These are phyloP conservation scores for Salix brachista DNA, from an alignment of 345 rosid species.

Conservation along the genomic window DNA sequence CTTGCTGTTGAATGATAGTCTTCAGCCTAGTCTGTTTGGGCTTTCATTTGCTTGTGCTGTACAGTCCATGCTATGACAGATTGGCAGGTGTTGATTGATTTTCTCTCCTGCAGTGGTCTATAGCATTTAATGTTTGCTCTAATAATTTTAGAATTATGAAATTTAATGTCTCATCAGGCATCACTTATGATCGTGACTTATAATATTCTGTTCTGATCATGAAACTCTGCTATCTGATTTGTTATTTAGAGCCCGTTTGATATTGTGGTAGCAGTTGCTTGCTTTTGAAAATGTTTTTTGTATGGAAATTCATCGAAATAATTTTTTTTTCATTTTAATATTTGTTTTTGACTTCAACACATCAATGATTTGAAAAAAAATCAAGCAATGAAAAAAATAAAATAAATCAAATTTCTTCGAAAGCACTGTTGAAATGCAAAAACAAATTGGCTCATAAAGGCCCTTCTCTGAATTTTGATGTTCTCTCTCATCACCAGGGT, in stretches of 20 bases:
- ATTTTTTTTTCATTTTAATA: too few relatives aligned
- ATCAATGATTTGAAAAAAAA: too few relatives aligned
- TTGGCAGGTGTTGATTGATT: background rate
- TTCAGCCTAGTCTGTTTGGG: background rate
- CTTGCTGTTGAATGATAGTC: background rate
- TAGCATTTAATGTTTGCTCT: background rate
- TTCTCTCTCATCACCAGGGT: conserved; percentile 35
- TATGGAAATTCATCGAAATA: too few relatives aligned
- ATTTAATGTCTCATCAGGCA: conserved; percentile 13
- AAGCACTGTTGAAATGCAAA: too few relatives aligned
- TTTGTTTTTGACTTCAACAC: too few relatives aligned
- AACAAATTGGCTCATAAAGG: background rate
- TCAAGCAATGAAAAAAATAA: too few relatives aligned
- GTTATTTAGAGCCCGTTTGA: background rate
- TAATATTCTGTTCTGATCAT: background rate
- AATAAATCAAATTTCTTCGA: too few relatives aligned
- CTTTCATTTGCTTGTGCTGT: background rate
- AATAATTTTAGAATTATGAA: background rate
- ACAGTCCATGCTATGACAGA: background rate
- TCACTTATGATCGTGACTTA: conserved; percentile 2
- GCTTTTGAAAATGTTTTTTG: too few relatives aligned
- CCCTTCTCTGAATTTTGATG: background rate
- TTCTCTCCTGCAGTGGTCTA: background rate
- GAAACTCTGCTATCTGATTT: background rate
- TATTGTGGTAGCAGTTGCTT: too few relatives aligned